These are phyloP conservation scores for Metschnikowia arizonensis DNA, from an alignment of 805 yeast species.

Conservation along the genomic window DNA sequence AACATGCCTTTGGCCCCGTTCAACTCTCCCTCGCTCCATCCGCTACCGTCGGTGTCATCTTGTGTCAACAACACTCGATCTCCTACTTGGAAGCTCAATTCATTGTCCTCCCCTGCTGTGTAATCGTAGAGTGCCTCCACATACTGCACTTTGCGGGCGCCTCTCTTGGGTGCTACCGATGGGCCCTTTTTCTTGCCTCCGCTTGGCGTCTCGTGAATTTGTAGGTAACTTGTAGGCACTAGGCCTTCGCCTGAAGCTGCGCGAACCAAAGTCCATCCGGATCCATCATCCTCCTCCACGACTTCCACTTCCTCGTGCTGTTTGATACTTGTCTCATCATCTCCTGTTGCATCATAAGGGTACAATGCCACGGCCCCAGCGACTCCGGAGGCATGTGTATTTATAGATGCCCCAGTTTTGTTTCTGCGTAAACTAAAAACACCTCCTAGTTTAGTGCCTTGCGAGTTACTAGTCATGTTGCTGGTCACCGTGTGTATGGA, in stretches of 20 bases:
- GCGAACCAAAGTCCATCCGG: constrained; percentile 81
- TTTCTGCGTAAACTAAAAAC: constrained; percentile 37
- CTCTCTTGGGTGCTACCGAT: constrained; percentile 73
- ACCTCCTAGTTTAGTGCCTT: constrained; percentile 21
- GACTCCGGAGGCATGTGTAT: constrained; percentile 16
- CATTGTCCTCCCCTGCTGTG: constrained; percentile 74
- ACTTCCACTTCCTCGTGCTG: constrained; percentile 62
- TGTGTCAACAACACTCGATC: constrained; percentile 64
- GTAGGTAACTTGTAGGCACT: constrained; percentile 81
- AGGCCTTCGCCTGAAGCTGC: constrained; percentile 56
- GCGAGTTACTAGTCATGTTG: constrained; percentile 27
- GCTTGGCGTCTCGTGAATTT: constrained; percentile 20
- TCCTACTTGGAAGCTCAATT: constrained; percentile 66
- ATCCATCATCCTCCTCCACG: constrained; percentile 72
- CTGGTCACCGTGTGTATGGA: constrained; percentile 35
- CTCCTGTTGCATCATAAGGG: constrained; percentile 62
- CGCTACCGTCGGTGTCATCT: constrained; percentile 63
- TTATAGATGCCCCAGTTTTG: constrained; percentile 20
- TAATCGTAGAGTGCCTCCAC: constrained; percentile 74
- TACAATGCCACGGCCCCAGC: constrained; percentile 53
- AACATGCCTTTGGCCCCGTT: constrained; percentile 63
- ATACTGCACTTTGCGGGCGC: constrained; percentile 60
- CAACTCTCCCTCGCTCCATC: constrained; percentile 93
- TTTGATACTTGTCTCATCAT: constrained; percentile 64
- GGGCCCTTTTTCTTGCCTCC: constrained; percentile 57